Conservation (phyloP, 345 rosid species). For the Eucalyptus fibrosa region DNA sequence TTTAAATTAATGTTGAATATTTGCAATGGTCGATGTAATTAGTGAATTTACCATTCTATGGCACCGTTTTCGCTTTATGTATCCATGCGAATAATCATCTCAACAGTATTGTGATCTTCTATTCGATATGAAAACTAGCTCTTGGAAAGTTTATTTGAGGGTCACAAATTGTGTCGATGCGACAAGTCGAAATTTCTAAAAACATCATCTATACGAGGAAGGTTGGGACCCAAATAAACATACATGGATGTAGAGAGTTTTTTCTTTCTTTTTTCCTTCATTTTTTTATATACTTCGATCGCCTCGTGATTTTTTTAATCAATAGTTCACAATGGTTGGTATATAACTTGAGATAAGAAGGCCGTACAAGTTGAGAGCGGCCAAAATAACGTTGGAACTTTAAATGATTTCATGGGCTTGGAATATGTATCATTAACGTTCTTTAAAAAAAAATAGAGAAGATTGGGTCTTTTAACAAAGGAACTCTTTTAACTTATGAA, state of each 20-base stretch:
- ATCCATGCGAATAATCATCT: not conserved
- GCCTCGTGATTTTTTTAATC: not conserved
- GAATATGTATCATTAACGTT: no score
- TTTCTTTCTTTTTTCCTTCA: no score
- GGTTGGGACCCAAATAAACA: no score
- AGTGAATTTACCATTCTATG: not conserved
- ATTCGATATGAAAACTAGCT: not conserved
- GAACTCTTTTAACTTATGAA: not conserved
- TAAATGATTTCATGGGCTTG: not conserved
- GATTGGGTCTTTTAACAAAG: no score
- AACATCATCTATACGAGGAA: no score
- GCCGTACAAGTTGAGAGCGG: not conserved
- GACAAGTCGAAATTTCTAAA: fast-evolving
- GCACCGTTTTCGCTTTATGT: fast-evolving
- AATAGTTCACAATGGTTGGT: not conserved
- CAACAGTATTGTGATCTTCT: fast-evolving
- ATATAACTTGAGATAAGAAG: fast-evolving
- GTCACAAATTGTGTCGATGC: fast-evolving
- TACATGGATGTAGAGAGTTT: no score
- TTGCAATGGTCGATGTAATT: not conserved
- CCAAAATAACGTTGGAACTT: not conserved
- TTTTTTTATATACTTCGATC: no score
- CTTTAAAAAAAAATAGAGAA: no score
- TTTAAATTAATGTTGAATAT: not conserved
- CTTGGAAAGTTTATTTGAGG: fast-evolving